Percentiles rank a stretch among this genome's conserved stretches.
These are phyloP conservation scores for Auriscalpium orientale DNA, from an alignment of 768 basidiomycete genomes.

Conservation along the genomic window DNA sequence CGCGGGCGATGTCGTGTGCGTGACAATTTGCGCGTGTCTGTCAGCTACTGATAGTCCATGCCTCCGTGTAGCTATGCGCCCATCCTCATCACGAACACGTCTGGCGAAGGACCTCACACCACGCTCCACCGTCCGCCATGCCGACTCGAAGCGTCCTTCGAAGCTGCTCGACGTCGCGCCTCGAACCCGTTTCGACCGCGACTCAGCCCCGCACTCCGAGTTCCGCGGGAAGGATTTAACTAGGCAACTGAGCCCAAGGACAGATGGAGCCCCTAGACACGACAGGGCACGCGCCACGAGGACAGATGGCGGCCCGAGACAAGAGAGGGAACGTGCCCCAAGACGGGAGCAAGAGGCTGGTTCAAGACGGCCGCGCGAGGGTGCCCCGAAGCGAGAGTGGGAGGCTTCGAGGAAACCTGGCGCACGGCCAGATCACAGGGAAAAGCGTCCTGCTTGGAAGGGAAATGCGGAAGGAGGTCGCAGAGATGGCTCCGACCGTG, in stretches of 20 bases:
- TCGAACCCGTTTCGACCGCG: slow-evolving; percentile 4
- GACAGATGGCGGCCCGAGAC: neutral
- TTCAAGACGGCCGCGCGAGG: neutral
- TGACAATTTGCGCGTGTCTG: neutral
- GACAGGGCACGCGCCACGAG: neutral
- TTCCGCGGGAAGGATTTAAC: neutral
- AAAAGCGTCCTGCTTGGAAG: neutral
- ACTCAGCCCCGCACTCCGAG: neutral
- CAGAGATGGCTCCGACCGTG: neutral
- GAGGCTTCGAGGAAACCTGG: neutral
- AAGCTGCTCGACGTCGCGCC: slow-evolving; percentile 13
- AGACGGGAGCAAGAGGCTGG: neutral
- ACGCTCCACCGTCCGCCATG: neutral
- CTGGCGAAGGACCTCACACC: slow-evolving; percentile 14
- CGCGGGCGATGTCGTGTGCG: neutral
- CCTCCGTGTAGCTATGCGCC: neutral
- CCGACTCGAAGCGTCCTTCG: neutral
- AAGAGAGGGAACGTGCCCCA: neutral
- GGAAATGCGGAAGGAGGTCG: neutral
- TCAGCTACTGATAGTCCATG: neutral
- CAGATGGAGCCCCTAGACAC: neutral
- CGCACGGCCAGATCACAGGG: neutral
- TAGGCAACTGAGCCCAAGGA: neutral
- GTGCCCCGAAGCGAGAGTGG: neutral
- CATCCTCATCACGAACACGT: slow-evolving; percentile 10